These are phyloP conservation scores for Gracilaria gracilis DNA, from an alignment of 23 red algal species.

Conservation along the genomic window DNA sequence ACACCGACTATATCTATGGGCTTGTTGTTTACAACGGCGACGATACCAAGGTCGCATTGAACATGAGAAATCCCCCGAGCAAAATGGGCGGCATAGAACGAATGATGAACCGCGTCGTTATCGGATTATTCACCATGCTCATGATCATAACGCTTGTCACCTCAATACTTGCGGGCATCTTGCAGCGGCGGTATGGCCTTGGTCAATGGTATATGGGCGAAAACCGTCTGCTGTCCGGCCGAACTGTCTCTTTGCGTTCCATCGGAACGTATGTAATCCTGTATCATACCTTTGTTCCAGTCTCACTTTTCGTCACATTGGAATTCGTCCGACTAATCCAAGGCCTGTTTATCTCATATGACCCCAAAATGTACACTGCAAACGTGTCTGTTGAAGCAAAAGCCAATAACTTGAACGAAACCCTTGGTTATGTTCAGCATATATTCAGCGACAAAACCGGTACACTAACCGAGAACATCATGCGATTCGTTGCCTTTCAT, in stretches of 20 bases:
- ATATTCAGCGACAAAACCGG: constrained; percentile 94
- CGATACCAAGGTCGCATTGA: constrained; percentile 84
- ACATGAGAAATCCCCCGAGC: constrained; percentile 80
- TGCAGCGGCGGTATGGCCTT: constrained; percentile 49
- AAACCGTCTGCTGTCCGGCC: constrained; percentile 48
- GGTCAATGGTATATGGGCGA: constrained; percentile 87
- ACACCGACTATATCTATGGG: constrained; percentile 80
- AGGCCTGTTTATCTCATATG: constrained; percentile 75
- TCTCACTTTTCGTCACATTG: constrained; percentile 90
- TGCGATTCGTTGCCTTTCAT: constrained; percentile 82
- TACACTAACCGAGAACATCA: constrained; percentile 87
- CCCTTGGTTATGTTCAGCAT: constrained; percentile 73
- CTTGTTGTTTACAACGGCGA: constrained; percentile 77
- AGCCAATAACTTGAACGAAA: constrained; percentile 83
- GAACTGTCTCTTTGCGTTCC: constrained; percentile 35
- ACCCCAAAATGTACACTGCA: constrained; percentile 70
- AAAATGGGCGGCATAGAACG: constrained; percentile 86
- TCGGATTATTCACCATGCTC: constrained; percentile 79
- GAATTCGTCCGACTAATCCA: constrained; percentile 89
- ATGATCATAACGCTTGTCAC: constrained; percentile 60
- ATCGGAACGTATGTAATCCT: constrained; percentile 92
- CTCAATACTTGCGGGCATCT: constrained; percentile 60
- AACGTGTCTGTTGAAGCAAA: constrained; percentile 47
- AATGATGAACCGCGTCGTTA: constrained; percentile 84
- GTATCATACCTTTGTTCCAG: constrained; percentile 85